phyloP scores from a whole-genome alignment of 2,329 filamentous ascomycete species.

The Clarireedia homoeocarpa region DNA sequence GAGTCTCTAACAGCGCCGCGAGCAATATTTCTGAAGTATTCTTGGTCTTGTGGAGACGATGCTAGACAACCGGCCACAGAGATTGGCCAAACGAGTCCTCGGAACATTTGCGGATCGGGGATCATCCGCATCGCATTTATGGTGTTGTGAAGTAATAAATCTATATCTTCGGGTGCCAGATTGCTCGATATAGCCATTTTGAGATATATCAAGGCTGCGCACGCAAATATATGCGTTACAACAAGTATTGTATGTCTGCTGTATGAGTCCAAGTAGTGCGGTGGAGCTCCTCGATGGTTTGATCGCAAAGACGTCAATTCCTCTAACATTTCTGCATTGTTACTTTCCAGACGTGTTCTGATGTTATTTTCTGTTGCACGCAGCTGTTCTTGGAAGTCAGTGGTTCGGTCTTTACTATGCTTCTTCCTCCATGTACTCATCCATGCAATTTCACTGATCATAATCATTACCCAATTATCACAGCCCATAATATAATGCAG shows the following conservation, averaged over 20 bases:
- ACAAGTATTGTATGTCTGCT: constrained; percentile 7
- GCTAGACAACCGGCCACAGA: constrained; percentile 19
- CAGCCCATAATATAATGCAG: constrained; percentile 45
- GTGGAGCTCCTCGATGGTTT: neutral
- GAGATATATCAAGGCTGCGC: constrained; percentile 15
- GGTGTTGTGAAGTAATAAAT: constrained; percentile 3
- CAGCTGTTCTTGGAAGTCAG: neutral
- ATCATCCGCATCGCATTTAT: constrained; percentile 12
- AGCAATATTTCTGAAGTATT: constrained; percentile 11
- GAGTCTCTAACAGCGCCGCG: constrained; percentile 5
- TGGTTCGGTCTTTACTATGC: constrained; percentile 34
- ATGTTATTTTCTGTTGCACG: neutral
- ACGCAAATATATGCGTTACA: constrained; percentile 15
- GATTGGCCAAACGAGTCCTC: constrained; percentile 16
- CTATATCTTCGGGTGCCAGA: neutral
- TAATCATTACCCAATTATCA: constrained; percentile 47
- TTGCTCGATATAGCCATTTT: constrained; percentile 4
- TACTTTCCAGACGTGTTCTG: neutral
- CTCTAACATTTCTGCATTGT: neutral
- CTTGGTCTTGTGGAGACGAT: constrained; percentile 8
- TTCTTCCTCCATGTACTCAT: constrained; percentile 50
- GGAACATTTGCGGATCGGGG: constrained; percentile 10
- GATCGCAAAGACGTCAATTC: neutral
- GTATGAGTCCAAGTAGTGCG: constrained; percentile 1
- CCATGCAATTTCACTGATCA: constrained; percentile 43